Percentiles rank a stretch among this genome's conserved stretches.
These are phyloP conservation scores for Yarrowia keelungensis DNA, from an alignment of 805 yeast genomes.

Conservation along the genomic window DNA sequence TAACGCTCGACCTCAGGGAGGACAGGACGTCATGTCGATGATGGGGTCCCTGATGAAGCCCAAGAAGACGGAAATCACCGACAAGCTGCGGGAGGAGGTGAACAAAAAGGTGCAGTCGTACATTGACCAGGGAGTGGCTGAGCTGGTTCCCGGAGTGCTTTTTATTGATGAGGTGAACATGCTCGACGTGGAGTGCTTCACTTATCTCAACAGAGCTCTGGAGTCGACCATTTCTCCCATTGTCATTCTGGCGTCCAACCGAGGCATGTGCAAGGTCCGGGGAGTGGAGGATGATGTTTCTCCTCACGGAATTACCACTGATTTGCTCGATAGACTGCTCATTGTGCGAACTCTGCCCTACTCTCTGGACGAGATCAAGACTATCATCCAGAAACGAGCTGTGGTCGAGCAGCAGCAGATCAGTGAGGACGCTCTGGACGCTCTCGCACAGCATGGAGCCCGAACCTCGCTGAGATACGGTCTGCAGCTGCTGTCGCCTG, in stretches of 20 bases:
- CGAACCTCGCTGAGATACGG: conserved; percentile 89
- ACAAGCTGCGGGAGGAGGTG: conserved; percentile 90
- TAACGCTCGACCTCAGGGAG: conserved; percentile 95
- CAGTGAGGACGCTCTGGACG: conserved; percentile 71
- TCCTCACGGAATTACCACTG: conserved; percentile 98
- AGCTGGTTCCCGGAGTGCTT: conserved; percentile 94
- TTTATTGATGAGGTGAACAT: conserved; percentile 98
- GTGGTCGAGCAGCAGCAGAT: conserved; percentile 75
- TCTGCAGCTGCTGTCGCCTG: conserved; percentile 87
- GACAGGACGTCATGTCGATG: conserved; percentile 94
- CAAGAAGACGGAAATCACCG: conserved; percentile 95
- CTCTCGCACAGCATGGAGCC: conserved; percentile 75
- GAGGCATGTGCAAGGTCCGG: conserved; percentile 89
- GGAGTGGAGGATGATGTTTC: conserved; percentile 81
- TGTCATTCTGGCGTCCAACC: conserved; percentile 93
- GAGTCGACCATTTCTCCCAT: conserved; percentile 93
- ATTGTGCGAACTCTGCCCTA: conserved; percentile 94
- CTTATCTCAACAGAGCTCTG: conserved; percentile 90
- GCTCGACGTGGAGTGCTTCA: conserved; percentile 96
- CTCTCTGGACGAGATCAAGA: conserved; percentile 76
- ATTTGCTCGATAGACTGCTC: conserved; percentile 86
- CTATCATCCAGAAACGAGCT: conserved; percentile 84
- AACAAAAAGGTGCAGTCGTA: conserved; percentile 95
- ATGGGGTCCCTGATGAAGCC: conserved; percentile 98
- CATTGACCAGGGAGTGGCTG: conserved; percentile 98